Percentiles rank a stretch among this genome's conserved stretches.
Evolutionary conservation across 2,329 filamentous ascomycete genomes (phyloP).

Genomic region (Cladosporium colombiae): DNA sequence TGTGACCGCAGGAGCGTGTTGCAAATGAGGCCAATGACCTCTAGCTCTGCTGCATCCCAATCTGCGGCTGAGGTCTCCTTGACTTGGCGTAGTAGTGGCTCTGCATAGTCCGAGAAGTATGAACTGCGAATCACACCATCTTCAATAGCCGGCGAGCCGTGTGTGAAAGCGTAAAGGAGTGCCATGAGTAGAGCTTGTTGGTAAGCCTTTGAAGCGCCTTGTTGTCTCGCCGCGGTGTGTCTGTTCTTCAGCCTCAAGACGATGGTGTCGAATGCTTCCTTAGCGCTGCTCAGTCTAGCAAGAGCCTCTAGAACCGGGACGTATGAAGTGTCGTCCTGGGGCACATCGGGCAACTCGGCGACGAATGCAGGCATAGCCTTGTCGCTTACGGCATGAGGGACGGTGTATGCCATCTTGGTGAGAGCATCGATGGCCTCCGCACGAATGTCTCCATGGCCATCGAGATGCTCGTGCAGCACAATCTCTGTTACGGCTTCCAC

Average conservation of each 20-base stretch:
- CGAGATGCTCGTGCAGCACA: constrained; percentile 59
- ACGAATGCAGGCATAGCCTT: constrained; percentile 68
- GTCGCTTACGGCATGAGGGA: constrained; percentile 62
- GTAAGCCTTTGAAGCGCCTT: constrained; percentile 54
- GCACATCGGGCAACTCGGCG: constrained; percentile 58
- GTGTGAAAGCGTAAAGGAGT: constrained; percentile 61
- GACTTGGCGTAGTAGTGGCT: constrained; percentile 44
- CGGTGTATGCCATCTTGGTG: constrained; percentile 62
- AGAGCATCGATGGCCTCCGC: constrained; percentile 60
- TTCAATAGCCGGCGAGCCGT: constrained; percentile 52
- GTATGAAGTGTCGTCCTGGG: constrained; percentile 50
- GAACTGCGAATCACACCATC: constrained; percentile 39
- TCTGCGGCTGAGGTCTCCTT: constrained; percentile 38
- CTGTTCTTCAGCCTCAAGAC: constrained; percentile 65
- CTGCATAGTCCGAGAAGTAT: constrained; percentile 51
- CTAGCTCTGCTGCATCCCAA: constrained; percentile 55
- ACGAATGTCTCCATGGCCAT: constrained; percentile 59
- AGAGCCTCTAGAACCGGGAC: constrained; percentile 62
- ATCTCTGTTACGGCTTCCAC: constrained; percentile 64
- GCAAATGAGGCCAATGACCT: constrained; percentile 61
- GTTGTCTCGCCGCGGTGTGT: constrained; percentile 57
- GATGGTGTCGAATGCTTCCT: constrained; percentile 64
- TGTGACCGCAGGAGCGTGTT: constrained; percentile 61
- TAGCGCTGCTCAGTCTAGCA: constrained; percentile 63
- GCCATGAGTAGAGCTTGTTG: constrained; percentile 62